Base-by-base conservation (phyloP, 1,284 basidiomycete species). In the Rhodotorula sp. region DNA sequence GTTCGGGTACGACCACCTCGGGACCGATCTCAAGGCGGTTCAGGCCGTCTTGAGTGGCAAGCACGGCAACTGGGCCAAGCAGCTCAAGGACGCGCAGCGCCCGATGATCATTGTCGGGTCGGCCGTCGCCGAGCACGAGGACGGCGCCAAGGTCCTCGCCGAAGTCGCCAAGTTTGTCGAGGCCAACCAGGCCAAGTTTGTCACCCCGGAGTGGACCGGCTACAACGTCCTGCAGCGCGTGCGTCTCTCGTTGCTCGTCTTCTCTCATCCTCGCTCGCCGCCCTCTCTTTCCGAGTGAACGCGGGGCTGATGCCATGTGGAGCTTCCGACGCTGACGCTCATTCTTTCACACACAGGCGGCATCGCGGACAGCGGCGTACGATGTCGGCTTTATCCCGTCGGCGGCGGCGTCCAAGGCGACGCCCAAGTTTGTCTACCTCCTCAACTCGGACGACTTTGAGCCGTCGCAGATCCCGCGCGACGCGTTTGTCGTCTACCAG, bases 401-500 rank as follows among this genome's bases (percentile, higher is more conserved):
- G 34, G 85, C 89, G 78, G 86, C 88, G 76, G 89, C 93, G 5
- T 84, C 92, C 50, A 81, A 85, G 68, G 87, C 88, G 60, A 89
- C 87, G 75, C 90, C 97, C 75, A 99, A 98, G 84, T 99, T 99
- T 83, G 85, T 99, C 79, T 98, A 97, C 84, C 88, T 99, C 66
- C 88, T 99, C 74, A 95, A 95, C 81, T 94, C 95, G 8, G 97
- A 99, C 79, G 95, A 98, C 80, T 84, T 99, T 69, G 87, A 94
- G 79, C 90, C 93, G 58, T 87, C 89, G 70, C 87, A 89, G n/a
- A 97, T 99, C 74, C 95, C 97, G 47, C 85, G 88, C 73, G 88
- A 95, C 79, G 94, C 95, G 1, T 99, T 99, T 79, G 95, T 99
- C 59, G 95, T 99, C 21, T 99, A 99, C 84, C 97, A 99, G 82